phyloP scores from a whole-genome alignment of 345 rosid species.

The Populus pruinosa region DNA sequence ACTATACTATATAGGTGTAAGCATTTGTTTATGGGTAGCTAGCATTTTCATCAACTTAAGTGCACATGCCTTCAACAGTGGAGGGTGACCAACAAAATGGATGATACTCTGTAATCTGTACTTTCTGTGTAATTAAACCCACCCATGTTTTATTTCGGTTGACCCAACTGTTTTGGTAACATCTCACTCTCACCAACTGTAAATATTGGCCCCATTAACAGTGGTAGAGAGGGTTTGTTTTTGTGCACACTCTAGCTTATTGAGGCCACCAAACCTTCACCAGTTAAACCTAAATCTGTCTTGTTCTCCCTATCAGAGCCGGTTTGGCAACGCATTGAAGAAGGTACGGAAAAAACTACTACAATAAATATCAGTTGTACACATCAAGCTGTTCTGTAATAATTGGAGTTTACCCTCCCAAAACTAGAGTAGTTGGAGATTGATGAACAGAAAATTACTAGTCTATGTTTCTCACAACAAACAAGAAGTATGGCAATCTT shows the following conservation, averaged over 20 bases:
- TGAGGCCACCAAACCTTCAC: neutral
- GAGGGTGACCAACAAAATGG: constrained; percentile 5
- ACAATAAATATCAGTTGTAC: neutral
- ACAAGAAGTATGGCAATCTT: constrained; percentile 19
- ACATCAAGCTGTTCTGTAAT: neutral
- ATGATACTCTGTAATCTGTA: constrained; percentile 16
- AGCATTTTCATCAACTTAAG: constrained; percentile 8
- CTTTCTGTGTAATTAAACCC: neutral
- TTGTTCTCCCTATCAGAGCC: neutral
- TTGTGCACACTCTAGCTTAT: neutral
- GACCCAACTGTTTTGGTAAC: constrained; percentile 16
- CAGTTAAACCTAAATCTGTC: neutral
- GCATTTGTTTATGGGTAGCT: neutral
- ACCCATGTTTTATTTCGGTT: constrained; percentile 3
- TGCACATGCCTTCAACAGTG: constrained; percentile 18
- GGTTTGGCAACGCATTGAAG: neutral
- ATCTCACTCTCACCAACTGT: constrained; percentile 13
- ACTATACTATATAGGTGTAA: neutral
- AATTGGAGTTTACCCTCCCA: neutral
- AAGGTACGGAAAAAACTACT: neutral
- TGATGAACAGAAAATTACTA: neutral
- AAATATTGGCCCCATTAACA: neutral
- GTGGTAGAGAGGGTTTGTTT: neutral
- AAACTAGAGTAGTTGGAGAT: neutral
- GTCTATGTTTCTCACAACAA: constrained; percentile 1